Percentiles rank a stretch among this genome's conserved stretches.
Conservation (phyloP, 306 rosid genomes). For the Pyrus communis region DNA sequence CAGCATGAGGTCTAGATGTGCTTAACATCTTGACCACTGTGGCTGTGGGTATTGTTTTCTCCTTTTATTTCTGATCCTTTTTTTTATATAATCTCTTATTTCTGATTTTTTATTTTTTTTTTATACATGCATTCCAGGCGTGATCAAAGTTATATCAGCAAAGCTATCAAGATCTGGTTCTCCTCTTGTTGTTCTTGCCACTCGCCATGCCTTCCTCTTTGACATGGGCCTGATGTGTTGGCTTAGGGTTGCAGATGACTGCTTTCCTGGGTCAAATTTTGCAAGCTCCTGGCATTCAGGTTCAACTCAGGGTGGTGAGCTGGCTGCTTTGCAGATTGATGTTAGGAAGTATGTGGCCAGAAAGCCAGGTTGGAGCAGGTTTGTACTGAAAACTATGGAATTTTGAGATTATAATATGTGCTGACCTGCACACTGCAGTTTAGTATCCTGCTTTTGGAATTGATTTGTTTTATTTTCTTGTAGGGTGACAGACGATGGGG, state of each 20-base stretch:
- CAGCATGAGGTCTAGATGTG: not conserved
- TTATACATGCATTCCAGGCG: constrained; percentile 34
- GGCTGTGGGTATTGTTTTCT: not conserved
- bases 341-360: constrained; percentile 91
- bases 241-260: constrained; percentile 97
- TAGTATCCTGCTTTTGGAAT: not conserved
- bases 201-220: constrained; percentile 89
- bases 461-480: constrained; percentile 21
- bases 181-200: constrained; percentile 77
- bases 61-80: not conserved
- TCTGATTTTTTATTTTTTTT: not conserved
- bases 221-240: constrained; percentile 89
- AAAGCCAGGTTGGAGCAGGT: constrained; percentile 99
- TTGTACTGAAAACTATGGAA: constrained; percentile 19
- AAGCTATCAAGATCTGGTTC: constrained; percentile 70
- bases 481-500: constrained; percentile 94
- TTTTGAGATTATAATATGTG: not conserved
- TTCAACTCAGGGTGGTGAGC: constrained; percentile 85
- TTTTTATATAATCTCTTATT: not conserved
- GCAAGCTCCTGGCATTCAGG: constrained; percentile 95
- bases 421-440: not conserved
- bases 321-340: constrained; percentile 94
- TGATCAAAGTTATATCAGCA: constrained; percentile 73
- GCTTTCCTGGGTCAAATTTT: constrained; percentile 95
- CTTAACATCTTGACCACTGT: not conserved